Evolutionary conservation across 164 flowering plant genomes (phyloP), one percentile per base, ranked within the genome.

Genomic region (Houttuynia cordata): DNA sequence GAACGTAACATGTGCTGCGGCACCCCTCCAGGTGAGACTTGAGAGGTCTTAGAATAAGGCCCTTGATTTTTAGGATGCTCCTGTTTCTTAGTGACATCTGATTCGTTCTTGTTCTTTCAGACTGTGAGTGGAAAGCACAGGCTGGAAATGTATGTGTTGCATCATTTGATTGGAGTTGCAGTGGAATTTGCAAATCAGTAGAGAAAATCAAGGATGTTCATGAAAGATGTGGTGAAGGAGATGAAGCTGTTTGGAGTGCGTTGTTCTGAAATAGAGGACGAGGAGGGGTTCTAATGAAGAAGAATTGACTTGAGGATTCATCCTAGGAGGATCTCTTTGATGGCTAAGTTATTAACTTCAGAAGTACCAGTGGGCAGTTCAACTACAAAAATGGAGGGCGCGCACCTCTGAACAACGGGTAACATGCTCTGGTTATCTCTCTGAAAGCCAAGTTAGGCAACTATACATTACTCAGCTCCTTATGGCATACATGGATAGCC

Each of bases 81-180:
- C 12, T 45, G 14, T 15, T 41, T 12, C 37, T 39, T 39, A n/a
- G 14, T 62, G n/a, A 17, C 19, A 10, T n/a, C n/a, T 45, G 19
- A 34, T 13, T 61, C 51, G 47, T 37, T 51, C 22, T 39, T 14
- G 13, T 63, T 23, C 25, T 70, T 7, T 66, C 76, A 89, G 96
- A 89, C 70, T 89, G 96, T 62, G 89, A 84, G 67, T 86, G 91
- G 93, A 89, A 86, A 73, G 87, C 93, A 13, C 85, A 84, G 64
- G 91, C 89, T 18, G 96, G 96, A 20, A 83, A 81, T 67, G 78
- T 79, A 2, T 89, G 96, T 62, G 64, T 85, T 54, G 94, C 94
- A 25, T 83, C 94, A 51, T 89, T 89, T 71, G 96, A 89, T 72
- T 86, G 96, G 96, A 82, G 84, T 67, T 89, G 96, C 77, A 86